These are phyloP conservation scores for Salix dunnii DNA, from an alignment of 345 rosid genomes.

Conservation along the genomic window DNA sequence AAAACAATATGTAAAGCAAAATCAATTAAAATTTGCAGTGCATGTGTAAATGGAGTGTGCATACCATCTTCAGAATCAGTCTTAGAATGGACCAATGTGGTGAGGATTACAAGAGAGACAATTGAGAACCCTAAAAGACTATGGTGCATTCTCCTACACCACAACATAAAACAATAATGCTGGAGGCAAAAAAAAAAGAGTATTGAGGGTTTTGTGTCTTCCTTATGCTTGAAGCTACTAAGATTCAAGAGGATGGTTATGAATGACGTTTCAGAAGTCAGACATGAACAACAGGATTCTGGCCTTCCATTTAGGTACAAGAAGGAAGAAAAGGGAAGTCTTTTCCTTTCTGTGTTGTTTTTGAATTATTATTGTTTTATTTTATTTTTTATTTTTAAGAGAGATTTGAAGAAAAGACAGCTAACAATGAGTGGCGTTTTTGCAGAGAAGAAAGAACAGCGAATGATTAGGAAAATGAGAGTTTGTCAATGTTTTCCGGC, in stretches of 20 bases:
- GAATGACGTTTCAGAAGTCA: slow-evolving; percentile 1
- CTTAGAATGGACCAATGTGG: slow-evolving; percentile 41
- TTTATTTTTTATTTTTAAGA: neutral
- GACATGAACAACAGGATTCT: neutral
- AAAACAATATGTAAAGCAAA: neutral
- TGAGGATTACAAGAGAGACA: slow-evolving; percentile 33
- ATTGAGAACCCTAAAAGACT: slow-evolving; percentile 10
- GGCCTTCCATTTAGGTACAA: neutral
- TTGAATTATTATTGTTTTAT: neutral
- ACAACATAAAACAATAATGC: neutral
- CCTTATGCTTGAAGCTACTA: neutral
- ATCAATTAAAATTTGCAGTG: neutral
- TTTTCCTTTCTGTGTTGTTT: neutral
- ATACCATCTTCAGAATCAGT: slow-evolving; percentile 58
- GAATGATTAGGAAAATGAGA: slow-evolving; percentile 35
- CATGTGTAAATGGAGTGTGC: neutral
- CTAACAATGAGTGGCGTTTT: slow-evolving; percentile 24
- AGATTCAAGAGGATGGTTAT: neutral
- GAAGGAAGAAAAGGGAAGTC: no score
- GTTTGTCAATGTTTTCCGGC: slow-evolving; percentile 24
- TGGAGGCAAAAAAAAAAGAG: neutral
- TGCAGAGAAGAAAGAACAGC: slow-evolving; percentile 14
- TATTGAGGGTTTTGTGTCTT: neutral
- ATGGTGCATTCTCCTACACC: slow-evolving; percentile 16
- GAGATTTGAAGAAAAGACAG: neutral